Percentiles rank a stretch among this genome's conserved stretches.
Conservation (phyloP, 345 rosid genomes). For the Geranium rotundifolium region DNA sequence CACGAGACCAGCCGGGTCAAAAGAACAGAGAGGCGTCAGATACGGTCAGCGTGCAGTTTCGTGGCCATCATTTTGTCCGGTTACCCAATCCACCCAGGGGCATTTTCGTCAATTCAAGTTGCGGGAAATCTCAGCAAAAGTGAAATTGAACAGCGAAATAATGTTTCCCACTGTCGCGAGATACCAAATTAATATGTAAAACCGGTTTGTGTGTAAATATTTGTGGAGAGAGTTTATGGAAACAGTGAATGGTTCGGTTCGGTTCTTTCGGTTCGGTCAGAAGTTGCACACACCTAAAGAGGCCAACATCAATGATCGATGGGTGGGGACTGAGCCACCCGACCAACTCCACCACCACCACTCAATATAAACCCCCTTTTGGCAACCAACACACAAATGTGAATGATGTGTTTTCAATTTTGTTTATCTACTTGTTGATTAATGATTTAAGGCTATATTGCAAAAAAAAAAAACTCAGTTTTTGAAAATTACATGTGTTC, state of each 20-base stretch:
- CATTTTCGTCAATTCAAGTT: not conserved
- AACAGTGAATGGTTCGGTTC: too few relatives aligned
- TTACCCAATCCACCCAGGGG: slow-evolving; percentile 10
- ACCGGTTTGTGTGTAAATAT: too few relatives aligned
- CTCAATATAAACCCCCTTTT: too few relatives aligned
- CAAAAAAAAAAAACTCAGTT: too few relatives aligned
- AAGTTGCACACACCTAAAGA: slow-evolving; percentile 18
- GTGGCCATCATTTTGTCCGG: slow-evolving; percentile 30
- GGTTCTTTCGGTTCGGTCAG: not conserved
- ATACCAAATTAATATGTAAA: not conserved
- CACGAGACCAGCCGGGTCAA: not conserved
- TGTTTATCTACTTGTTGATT: too few relatives aligned
- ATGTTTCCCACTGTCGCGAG: not conserved
- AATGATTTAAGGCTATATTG: too few relatives aligned
- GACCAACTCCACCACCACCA: too few relatives aligned
- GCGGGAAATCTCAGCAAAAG: too few relatives aligned
- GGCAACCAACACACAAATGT: not conserved
- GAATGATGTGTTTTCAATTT: too few relatives aligned
- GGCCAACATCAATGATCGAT: slow-evolving; percentile 7
- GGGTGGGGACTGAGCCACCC: too few relatives aligned
- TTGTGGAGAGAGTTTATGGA: too few relatives aligned
- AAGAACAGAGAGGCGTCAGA: not conserved
- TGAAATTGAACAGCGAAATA: not conserved
- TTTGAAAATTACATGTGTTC: too few relatives aligned
- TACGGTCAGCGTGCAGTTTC: slow-evolving; percentile 21